Conservation (phyloP, 2,329 filamentous ascomycete genomes). For the Colletotrichum costaricense region DNA sequence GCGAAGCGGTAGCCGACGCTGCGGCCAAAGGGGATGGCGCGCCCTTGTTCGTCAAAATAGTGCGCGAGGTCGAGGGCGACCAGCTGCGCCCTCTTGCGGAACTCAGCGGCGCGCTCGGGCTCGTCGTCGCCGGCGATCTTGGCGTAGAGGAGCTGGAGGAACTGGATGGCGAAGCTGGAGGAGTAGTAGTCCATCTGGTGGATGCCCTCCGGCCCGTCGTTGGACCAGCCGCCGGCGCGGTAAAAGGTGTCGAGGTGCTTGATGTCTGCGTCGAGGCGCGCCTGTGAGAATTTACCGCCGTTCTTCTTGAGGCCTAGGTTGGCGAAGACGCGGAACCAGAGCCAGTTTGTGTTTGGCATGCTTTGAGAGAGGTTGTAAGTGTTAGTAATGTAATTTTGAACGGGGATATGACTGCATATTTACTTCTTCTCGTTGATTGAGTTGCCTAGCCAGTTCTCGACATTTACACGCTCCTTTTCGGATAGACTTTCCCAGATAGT, state of each 20-base stretch:
- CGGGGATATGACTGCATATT: conserved; percentile 18
- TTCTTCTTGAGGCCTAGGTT: conserved; percentile 83
- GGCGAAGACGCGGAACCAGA: conserved; percentile 88
- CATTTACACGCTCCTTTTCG: conserved; percentile 70
- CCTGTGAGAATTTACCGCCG: conserved; percentile 76
- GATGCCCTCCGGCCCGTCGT: conserved; percentile 82
- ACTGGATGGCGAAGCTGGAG: conserved; percentile 84
- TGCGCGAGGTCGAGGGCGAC: conserved; percentile 79
- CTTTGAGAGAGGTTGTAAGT: conserved; percentile 51
- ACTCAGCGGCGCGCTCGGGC: conserved; percentile 73
- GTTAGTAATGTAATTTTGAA: background rate
- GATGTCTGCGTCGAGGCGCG: conserved; percentile 79
- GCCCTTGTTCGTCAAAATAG: conserved; percentile 79
- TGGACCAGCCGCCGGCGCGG: conserved; percentile 84
- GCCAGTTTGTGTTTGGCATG: conserved; percentile 76
- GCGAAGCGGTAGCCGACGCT: conserved; percentile 86
- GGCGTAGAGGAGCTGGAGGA: conserved; percentile 80
- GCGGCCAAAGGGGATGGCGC: conserved; percentile 81
- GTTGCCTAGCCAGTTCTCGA: conserved; percentile 79
- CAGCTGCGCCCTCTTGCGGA: conserved; percentile 73
- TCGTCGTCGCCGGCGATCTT: conserved; percentile 77
- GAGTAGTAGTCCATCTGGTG: conserved; percentile 91
- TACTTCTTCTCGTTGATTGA: conserved; percentile 82
- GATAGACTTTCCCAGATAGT: conserved; percentile 75
- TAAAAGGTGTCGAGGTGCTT: conserved; percentile 84